These are phyloP conservation scores for Chalciporus piperatus DNA, from an alignment of 768 basidiomycete genomes.

Conservation along the genomic window DNA sequence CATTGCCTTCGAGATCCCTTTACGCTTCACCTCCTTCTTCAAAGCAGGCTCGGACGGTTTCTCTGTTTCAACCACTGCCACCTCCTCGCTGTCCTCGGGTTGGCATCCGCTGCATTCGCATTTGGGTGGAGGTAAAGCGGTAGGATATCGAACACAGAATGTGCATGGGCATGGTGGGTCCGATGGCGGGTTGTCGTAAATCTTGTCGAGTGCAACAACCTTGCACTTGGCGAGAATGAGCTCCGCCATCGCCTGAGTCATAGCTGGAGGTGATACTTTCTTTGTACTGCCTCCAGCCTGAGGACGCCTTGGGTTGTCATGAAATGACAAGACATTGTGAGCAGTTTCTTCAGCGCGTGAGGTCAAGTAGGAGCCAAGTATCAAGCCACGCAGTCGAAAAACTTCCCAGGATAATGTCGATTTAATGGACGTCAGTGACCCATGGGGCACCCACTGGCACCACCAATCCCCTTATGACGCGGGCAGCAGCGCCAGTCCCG, in stretches of 20 bases:
- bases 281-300: too few species aligned
- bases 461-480: constrained; percentile 84
- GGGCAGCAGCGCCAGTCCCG: constrained; percentile 43
- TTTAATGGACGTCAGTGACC: constrained; percentile 72
- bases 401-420: constrained; percentile 76
- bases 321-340: too few species aligned
- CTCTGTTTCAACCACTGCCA: neutral
- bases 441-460: constrained; percentile 81
- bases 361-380: constrained; percentile 23
- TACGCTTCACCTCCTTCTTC: too few species aligned
- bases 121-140: neutral
- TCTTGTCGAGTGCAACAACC: neutral
- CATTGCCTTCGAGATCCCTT: too few species aligned
- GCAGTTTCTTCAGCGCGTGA: too few species aligned
- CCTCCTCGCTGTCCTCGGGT: neutral
- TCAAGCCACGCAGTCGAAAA: constrained; percentile 64
- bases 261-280: too few species aligned
- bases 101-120: constrained; percentile 1
- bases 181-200: neutral
- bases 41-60: neutral
- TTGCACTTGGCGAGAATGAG: neutral
- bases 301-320: too few species aligned
- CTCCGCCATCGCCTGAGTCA: neutral
- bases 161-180: neutral
- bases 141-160: neutral